Percentiles rank a stretch among this genome's conserved stretches.
phyloP scores from a whole-genome alignment of 352 stramenopile genomes.

The Phytophthora syringae region DNA sequence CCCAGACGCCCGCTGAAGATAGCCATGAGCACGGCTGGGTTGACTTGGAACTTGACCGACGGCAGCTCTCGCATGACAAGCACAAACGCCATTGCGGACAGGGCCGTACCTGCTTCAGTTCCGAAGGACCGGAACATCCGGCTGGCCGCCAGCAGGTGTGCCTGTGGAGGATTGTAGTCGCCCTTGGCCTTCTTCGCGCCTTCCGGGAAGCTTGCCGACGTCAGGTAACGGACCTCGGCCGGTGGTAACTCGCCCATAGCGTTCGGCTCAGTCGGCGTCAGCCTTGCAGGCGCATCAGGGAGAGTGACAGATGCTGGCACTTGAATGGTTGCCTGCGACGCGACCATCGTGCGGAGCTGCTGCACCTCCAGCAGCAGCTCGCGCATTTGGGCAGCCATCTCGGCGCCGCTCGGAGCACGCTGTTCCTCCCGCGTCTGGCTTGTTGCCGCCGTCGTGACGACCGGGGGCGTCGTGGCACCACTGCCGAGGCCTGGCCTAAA shows the following conservation, averaged over 20 bases:
- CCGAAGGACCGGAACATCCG: slow-evolving; percentile 16
- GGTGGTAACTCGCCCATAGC: slow-evolving; percentile 5
- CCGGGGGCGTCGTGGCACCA: too few species aligned
- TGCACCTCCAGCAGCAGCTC: not conserved
- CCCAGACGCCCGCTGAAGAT: slow-evolving; percentile 18
- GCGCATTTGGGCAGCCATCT: not conserved
- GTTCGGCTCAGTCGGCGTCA: not conserved
- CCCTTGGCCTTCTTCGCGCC: slow-evolving; percentile 25
- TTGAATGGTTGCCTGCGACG: not conserved
- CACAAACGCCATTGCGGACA: slow-evolving; percentile 22
- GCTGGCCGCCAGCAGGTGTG: slow-evolving; percentile 11
- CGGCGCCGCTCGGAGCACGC: not conserved
- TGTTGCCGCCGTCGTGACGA: not conserved
- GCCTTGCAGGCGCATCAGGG: not conserved
- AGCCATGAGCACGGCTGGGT: slow-evolving; percentile 11
- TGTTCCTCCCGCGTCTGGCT: not conserved
- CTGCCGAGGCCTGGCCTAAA: slow-evolving; percentile 3
- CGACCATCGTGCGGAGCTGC: not conserved
- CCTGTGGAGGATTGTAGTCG: slow-evolving; percentile 20
- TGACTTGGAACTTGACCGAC: slow-evolving; percentile 12
- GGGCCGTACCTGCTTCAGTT: slow-evolving; percentile 8
- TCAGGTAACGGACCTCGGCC: slow-evolving; percentile 7
- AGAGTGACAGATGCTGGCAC: too few species aligned
- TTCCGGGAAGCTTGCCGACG: slow-evolving; percentile 17
- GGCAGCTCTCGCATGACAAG: slow-evolving; percentile 20